phyloP scores from a whole-genome alignment of 345 rosid species.

The Nasturtium officinale region DNA sequence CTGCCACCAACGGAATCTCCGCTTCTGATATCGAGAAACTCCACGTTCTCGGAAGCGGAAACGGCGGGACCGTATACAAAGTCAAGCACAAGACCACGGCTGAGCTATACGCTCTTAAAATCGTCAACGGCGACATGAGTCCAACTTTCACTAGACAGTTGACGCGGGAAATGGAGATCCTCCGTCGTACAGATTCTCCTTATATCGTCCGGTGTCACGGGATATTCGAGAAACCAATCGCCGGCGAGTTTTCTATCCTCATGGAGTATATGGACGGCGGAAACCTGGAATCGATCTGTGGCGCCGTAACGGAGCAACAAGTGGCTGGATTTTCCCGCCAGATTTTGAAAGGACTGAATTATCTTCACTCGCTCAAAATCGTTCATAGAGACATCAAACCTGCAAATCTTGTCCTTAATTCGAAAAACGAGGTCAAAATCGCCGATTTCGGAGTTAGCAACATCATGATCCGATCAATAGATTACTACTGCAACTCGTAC shows the following conservation, averaged over 20 bases:
- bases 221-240: conserved; percentile 50
- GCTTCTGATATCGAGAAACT: conserved; percentile 57
- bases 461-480: conserved; percentile 60
- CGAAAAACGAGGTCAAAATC: conserved; percentile 61
- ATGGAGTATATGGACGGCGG: conserved; percentile 82
- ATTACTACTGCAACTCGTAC: conserved; percentile 69
- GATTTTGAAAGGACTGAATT: conserved; percentile 60
- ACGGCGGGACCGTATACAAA: conserved; percentile 76
- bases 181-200: conserved; percentile 71
- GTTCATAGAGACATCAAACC: conserved; percentile 85
- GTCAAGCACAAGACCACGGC: conserved; percentile 57
- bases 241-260: conserved; percentile 59
- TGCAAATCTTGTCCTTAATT: conserved; percentile 63
- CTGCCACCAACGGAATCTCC: conserved; percentile 21
- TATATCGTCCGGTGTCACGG: conserved; percentile 58
- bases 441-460: conserved; percentile 81
- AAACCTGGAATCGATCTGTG: conserved; percentile 55
- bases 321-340: conserved; percentile 59
- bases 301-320: conserved; percentile 51
- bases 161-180: conserved; percentile 65
- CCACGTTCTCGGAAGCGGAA: conserved; percentile 69
- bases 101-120: conserved; percentile 63
- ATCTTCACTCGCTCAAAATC: conserved; percentile 63
- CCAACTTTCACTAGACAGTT: conserved; percentile 56
- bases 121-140: conserved; percentile 55